Evolutionary conservation across 1,139 yeast species (phyloP).

Genomic region (Debaryomyces psychrophilus): DNA sequence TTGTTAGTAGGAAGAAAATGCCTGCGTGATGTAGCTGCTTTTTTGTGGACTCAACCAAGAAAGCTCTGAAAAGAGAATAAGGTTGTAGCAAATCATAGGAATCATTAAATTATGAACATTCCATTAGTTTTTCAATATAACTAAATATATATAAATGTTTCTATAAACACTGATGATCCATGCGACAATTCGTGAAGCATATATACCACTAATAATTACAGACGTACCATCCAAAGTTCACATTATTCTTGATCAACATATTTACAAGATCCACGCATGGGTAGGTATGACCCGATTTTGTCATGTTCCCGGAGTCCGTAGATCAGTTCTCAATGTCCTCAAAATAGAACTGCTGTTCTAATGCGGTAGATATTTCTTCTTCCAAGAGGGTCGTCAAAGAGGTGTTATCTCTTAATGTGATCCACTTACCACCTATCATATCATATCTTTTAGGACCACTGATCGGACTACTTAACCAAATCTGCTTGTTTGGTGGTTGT

Average conservation of each 20-base stretch:
- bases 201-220: background rate
- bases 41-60: no score
- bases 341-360: conserved; percentile 33
- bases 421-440: conserved; percentile 59
- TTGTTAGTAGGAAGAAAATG: no score
- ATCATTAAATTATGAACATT: background rate
- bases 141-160: background rate
- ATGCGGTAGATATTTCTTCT: conserved; percentile 49
- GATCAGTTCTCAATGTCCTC: conserved; percentile 25
- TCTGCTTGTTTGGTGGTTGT: conserved; percentile 92
- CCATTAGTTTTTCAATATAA: background rate
- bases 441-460: conserved; percentile 87
- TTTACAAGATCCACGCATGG: background rate
- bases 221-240: background rate
- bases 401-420: conserved; percentile 59
- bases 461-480: conserved; percentile 88
- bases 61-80: background rate
- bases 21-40: no score
- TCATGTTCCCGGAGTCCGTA: no score
- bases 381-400: conserved; percentile 51
- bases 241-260: background rate
- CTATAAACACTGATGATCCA: background rate
- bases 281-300: conserved; percentile 4
- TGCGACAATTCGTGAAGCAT: background rate
- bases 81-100: background rate